A percentile compares a stretch with the other conserved stretches of the same genome.
Evolutionary conservation across 108 stramenopile species (phyloP).

Genomic region (Mayamaea pseudoterrestris): DNA sequence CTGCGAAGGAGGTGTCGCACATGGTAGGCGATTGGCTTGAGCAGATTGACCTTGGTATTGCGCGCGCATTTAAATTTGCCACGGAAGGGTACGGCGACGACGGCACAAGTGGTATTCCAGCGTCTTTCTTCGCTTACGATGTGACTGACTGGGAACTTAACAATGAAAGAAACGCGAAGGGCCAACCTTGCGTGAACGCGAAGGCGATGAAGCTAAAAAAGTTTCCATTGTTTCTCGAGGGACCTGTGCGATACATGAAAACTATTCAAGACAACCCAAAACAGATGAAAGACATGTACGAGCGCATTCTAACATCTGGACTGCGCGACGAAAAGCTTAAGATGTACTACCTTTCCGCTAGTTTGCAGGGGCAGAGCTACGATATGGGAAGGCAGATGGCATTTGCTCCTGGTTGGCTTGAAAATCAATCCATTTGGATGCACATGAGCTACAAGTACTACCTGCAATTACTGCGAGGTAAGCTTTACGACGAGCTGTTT

Average conservation of each 20-base stretch:
- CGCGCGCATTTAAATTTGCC: conserved; percentile 69
- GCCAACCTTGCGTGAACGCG: conserved; percentile 70
- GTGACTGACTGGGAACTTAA: conserved; percentile 60
- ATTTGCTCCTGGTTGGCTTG: conserved; percentile 92
- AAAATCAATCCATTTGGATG: conserved; percentile 94
- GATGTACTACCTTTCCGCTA: conserved; percentile 86
- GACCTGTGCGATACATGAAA: conserved; percentile 92
- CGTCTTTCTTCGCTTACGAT: conserved; percentile 80
- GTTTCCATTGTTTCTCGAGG: conserved; percentile 91
- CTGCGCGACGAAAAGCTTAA: conserved; percentile 78
- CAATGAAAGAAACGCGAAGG: conserved; percentile 33
- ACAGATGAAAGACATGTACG: conserved; percentile 67
- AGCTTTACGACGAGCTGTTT: conserved; percentile 89
- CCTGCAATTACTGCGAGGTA: conserved; percentile 86
- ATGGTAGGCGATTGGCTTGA: conserved; percentile 64
- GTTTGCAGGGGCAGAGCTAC: conserved; percentile 79
- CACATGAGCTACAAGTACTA: conserved; percentile 98
- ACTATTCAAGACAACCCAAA: conserved; percentile 66
- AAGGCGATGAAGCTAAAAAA: conserved; percentile 69
- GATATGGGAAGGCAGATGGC: conserved; percentile 96
- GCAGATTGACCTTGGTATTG: conserved; percentile 69
- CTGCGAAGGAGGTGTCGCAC: conserved; percentile 38
- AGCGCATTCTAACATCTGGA: conserved; percentile 61
- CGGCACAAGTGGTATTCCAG: conserved; percentile 73
- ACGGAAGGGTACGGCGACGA: conserved; percentile 74